Base-by-base conservation (phyloP, 2,329 filamentous ascomycete species). In the Onygenales sp. region DNA sequence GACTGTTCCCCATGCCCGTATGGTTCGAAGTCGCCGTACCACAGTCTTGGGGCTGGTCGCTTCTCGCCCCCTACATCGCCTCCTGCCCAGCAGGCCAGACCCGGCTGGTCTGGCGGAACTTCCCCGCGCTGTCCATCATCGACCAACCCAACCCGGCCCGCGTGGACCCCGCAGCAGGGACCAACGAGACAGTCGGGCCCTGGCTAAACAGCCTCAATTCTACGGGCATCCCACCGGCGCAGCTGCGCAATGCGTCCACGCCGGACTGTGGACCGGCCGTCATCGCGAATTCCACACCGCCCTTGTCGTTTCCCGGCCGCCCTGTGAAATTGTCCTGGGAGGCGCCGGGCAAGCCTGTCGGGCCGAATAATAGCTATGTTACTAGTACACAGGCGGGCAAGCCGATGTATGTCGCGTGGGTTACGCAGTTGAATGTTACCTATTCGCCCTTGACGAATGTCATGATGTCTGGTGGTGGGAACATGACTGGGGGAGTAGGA, bases 11-110 rank as follows among this genome's bases (percentile, higher is more conserved):
- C 21, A 88, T 88, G 85, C 86, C 87, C 0, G 85, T 86, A 8
- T 93, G 86, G 86, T 90, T 92, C 65, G 83, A 88, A 62, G 77
- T 82, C 5, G 87, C 87, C 40, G 83, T 92, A 27, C 88, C 87
- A 0, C 88, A 94, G 67, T 88, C 84, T 0, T 94, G 88, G 87
- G 81, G 84, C 0, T 94, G 88, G 88, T 86, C 87, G 0, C 77
- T 88, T 21, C 75, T 93, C 4, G 87, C 88, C 0, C 88, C 87
- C 0, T 90, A 90, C 69, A 91, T 94, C 67, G 83, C 81, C 37
- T 84, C 78, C 4, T 94, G 88, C 67, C 88, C 88, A 0, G 72
- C 70, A 43, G 82, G 85, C 65, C 83, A 85, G 59, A 92, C 87
- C 1, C 82, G 87, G 6, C 74, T 94, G 33, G 78, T 83, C 27